Evolutionary conservation across 2,329 filamentous ascomycete genomes (phyloP).

Genomic region (Paracorniculantispora psalliotae): DNA sequence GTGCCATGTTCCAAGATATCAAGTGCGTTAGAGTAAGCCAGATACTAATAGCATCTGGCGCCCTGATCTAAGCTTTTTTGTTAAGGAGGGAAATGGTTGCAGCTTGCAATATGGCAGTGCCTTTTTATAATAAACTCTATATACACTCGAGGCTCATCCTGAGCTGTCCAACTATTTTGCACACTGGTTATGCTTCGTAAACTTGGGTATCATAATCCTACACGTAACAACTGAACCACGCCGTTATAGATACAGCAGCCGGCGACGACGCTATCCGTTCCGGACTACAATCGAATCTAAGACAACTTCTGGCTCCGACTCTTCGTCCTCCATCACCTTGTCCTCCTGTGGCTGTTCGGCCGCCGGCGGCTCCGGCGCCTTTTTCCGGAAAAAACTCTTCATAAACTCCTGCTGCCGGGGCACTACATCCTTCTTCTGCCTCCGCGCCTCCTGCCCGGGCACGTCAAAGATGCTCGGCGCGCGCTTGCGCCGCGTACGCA

Average conservation of each 20-base stretch:
- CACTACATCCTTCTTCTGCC: conserved; percentile 22
- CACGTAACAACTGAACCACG: no score
- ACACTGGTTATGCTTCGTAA: neutral
- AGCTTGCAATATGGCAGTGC: no score
- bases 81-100: no score
- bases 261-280: neutral
- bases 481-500: conserved; percentile 58
- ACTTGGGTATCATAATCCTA: conserved; percentile 2
- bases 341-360: neutral
- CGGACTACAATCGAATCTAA: conserved; percentile 20
- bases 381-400: conserved; percentile 39
- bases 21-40: no score
- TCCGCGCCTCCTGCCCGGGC: conserved; percentile 30
- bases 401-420: conserved; percentile 47
- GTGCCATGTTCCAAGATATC: no score
- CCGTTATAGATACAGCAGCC: neutral
- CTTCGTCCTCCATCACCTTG: neutral
- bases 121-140: no score
- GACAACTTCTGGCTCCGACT: neutral
- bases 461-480: conserved; percentile 49
- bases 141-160: no score
- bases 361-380: neutral
- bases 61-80: no score
- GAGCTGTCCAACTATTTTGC: neutral
- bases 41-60: no score